Evolutionary conservation across 176 grass and related monocot species (phyloP), one percentile per base, ranked within the genome.

Genomic region (Luzula sylvatica): DNA sequence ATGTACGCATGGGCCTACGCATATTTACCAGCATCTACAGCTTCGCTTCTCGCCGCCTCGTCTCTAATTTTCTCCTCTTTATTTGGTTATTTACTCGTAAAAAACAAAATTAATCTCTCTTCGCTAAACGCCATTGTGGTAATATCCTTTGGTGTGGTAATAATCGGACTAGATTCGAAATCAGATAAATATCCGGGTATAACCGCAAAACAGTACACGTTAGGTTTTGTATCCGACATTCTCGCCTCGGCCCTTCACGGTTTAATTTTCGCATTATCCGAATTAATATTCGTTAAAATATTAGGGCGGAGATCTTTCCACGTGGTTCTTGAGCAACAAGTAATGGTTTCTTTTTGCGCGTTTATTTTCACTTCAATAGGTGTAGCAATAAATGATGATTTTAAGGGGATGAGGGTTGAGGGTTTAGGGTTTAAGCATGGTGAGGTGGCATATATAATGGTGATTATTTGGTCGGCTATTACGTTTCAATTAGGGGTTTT

Each of bases 321-420:
- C 65, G 81, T 96, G 2, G 81, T 96, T 28, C 50, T 89, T 49
- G 90, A 96, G 84, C 84, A 96, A 72, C 90, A 96, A 66, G 81
- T 68, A 19, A 83, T 75, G 30, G 84, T 96, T 63, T 86, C 81
- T 24, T 60, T 95, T 32, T 44, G 35, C 18, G 84, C 84, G 7
- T 96, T 96, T 67, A 58, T 44, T 8, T 82, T 89, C 90, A 96
- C 90, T 23, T 76, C 90, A 17, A 43, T 38, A 0, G 84, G 90
- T 2, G 51, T 96, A 7, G 60, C 73, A 3, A 22, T 28, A 13
- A 75, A 72, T 15, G 56, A 69, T 6, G 83, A 78, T 0, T 95
- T 95, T 69, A 50, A 23, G 3, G 71, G 66, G 7, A 82, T 95
- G 83, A 53, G 67, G 11, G 42, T 49, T 1, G 90, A 89, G 67